Evolutionary conservation across 2,329 filamentous ascomycete genomes (phyloP).

Genomic region (Neonectria ditissima): DNA sequence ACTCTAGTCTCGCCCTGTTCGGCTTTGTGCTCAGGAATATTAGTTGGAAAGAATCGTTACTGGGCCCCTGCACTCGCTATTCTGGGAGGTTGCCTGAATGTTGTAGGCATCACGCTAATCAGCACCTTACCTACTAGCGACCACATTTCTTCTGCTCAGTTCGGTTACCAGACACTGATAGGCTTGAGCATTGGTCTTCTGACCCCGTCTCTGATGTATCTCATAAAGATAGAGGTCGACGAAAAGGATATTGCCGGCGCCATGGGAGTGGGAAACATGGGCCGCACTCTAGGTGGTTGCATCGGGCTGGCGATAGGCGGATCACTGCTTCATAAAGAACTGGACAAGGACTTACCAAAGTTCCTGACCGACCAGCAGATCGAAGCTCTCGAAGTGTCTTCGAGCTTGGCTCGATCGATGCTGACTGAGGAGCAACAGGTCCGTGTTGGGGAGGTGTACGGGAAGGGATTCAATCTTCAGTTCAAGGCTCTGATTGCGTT

Average conservation of each 20-base stretch:
- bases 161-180: slow-evolving; percentile 7
- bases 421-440: slow-evolving; percentile 10
- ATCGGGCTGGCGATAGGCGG: background rate
- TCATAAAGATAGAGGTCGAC: slow-evolving; percentile 8
- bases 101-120: slow-evolving; percentile 10
- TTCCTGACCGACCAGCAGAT: background rate
- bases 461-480: slow-evolving; percentile 9
- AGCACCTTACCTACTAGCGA: background rate
- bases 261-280: slow-evolving; percentile 4
- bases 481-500: slow-evolving; percentile 15
- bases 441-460: slow-evolving; percentile 14
- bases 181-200: slow-evolving; percentile 8
- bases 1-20: slow-evolving; percentile 12
- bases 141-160: background rate
- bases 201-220: slow-evolving; percentile 13
- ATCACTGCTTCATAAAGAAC: background rate
- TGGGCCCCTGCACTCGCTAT: slow-evolving; percentile 1
- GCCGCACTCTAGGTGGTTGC: slow-evolving; percentile 2
- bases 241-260: slow-evolving; percentile 12
- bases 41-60: slow-evolving; percentile 7
- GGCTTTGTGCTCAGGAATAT: slow-evolving; percentile 5
- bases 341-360: background rate
- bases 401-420: slow-evolving; percentile 1
- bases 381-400: slow-evolving; percentile 1
- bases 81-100: background rate